Evolutionary conservation across 75 land plant genomes (phyloP).

Genomic region (Selaginella tamariscina): DNA sequence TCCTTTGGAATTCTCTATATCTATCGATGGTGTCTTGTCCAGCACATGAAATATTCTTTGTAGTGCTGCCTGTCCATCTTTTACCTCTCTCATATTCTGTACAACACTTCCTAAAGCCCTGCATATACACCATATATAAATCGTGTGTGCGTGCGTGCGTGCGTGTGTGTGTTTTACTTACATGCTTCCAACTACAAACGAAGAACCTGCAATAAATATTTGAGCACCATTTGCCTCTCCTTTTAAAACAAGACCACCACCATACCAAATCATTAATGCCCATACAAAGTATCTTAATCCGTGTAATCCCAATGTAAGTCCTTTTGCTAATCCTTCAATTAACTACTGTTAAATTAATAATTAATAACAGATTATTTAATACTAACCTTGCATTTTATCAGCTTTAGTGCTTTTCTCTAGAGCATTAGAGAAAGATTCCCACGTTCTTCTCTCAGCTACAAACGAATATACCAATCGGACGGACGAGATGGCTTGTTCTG

Average conservation of each 20-base stretch:
- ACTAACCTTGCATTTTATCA: not conserved
- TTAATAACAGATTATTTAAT: no score
- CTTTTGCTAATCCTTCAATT: not conserved
- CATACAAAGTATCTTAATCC: not conserved
- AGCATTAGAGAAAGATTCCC: not conserved
- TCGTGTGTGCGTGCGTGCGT: not conserved
- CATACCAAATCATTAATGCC: constrained; percentile 5
- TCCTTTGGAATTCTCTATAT: not conserved
- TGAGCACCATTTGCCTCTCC: constrained; percentile 10
- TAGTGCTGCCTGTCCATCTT: constrained; percentile 1
- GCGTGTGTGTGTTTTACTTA: not conserved
- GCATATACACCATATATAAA: not conserved
- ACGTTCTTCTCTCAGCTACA: constrained; percentile 4
- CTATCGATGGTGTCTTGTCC: not conserved
- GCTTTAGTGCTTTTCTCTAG: not conserved
- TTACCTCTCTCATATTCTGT: not conserved
- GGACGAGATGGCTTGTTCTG: constrained; percentile 4
- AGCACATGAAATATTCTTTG: not conserved
- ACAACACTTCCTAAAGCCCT: not conserved
- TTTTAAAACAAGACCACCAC: not conserved
- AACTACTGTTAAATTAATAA: no score
- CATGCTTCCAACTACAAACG: not conserved
- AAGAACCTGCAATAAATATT: not conserved
- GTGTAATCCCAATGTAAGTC: not conserved
- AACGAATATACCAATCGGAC: not conserved